Evolutionary conservation across 441 rosid species (phyloP), one percentile per base, ranked within the genome.

Genomic region (Manihot esculenta): DNA sequence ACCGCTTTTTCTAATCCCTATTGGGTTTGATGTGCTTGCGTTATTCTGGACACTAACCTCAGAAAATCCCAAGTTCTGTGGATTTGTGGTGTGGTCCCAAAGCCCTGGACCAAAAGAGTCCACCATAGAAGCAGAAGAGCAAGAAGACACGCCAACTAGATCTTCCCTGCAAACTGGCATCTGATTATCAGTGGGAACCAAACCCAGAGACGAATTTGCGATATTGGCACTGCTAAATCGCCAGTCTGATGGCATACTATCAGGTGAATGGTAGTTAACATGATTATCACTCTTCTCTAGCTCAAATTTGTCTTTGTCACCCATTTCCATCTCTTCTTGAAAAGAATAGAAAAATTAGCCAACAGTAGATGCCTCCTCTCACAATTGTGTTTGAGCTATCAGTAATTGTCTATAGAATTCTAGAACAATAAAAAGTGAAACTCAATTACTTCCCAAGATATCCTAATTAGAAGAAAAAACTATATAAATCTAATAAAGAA

Each of bases 111-210:
- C 83, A 82, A 84, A 86, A 20, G 97, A 80, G 59, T 89, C 89
- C 63, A 80, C 86, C 91, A 91, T 74, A 24, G 92, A 81, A 84
- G 93, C 84, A 74, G 94, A 84, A 45, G 97, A 84, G 76, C 88
- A 86, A 42, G 89, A 86, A 62, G 92, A 38, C 5, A 38, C 77
- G 74, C 96, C 83, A 81, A 78, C 63, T 54, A 75, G 53, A 68
- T 72, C 76, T 63, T 77, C 79, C 75, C 79, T 79, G 65, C 71
- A 79, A 18, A 54, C 81, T 72, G 84, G 72, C 81, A 84, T 73
- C 67, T 79, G 81, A 79, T 79, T 85, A 78, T 84, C 89, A 57
- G 77, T 51, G 59, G 88, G 74, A 75, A 83, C 81, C 72, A 87
- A 80, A 83, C 83, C 82, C 66, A 84, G 63, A 45, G 90, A 81